Base-by-base conservation (phyloP, 345 rosid species). In the Citrus medica region DNA sequence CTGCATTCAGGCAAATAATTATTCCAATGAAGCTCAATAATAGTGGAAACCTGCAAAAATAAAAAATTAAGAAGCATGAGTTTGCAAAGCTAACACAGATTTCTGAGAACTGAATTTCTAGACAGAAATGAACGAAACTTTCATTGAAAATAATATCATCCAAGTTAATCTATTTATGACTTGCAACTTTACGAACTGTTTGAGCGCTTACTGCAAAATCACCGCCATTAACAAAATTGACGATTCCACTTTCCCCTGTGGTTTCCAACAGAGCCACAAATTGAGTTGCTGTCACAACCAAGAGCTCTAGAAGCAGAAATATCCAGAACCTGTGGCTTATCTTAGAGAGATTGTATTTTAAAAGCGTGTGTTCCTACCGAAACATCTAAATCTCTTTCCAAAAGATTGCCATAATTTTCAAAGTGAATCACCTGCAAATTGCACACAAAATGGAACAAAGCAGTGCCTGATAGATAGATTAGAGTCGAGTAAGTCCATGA, bases 251-350 rank as follows among this genome's bases (percentile, higher is more conserved):
- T 14, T 81, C 74, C 12, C 83, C 81, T 7, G 83, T 86, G 32
- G 88, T 81, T 75, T 86, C 78, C 56, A 86, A 28, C 25, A 83
- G 30, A 12, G 86, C 72, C 77, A 79, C 76, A 35, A 81, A 37
- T 71, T 73, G 83, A 19, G 80, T 83, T 8, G 82, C 85, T 25
- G 86, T 86, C 55, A 77, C 81, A 14, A 71, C 67, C 71, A 79
- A 35, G 67, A 83, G 71, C 81, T 83, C 85, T 1, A 81, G 32
- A 53, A 86, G 28, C 35, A 86, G 79, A 75, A 58, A 86, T 28
- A 83, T 33, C 1, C 84, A 67, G 37, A 86, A 86, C 76, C 84
- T 74, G 76, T 83, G 88, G 72, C 88, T 86, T 60, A 86, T 83
- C 79, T 79, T 86, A 9, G 88, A 86, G 6, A 86, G 67, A 38